Evolutionary conservation across 1,284 basidiomycete species (phyloP), one percentile per base, ranked within the genome.

Genomic region (Leucoagaricus sp.): DNA sequence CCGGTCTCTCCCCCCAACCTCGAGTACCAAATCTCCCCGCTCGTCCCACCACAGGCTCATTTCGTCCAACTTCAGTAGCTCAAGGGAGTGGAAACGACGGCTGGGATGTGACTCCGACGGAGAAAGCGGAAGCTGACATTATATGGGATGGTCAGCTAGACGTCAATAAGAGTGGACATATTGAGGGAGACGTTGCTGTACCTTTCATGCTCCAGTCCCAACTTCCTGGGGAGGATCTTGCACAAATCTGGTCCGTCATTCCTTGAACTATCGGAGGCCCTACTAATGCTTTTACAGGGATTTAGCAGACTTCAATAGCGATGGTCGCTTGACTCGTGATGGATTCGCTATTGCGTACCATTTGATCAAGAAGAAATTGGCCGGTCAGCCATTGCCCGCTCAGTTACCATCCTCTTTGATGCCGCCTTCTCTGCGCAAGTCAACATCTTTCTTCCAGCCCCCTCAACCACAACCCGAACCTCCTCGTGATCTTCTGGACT

Each of bases 341-440:
- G 94, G 96, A 26, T 99, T 99, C 71, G 96, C 97, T 2, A 90
- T 99, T 41, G 97, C 96, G 2, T 89, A 98, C 88, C 86, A 96
- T 72, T 82, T 99, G 47, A 98, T 99, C 67, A 93, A 94, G 71
- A 83, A 83, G 64, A 94, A 90, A 69, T 76, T 98, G 1, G 81
- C 85, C 1, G 96, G 96, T n/a, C 86, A 86, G 60, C 87, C 92
- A 1, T 72, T 96, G 23, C 97, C 97, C 0, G 60, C 78, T 0
- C 72, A 76, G 23, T 79, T 99, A 15, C 94, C 95, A 0, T 68
- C 71, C 23, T 83, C 84, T 34, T 79, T 99, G 42, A 72, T 98
- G 9, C 96, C 97, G 4, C 95, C 95, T 0, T 84, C 86, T 2
- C 80, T 88, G 78, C 86, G 91, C 54, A 63, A 67, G 13, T 45